Evolutionary conservation across 2,329 filamentous ascomycete genomes (phyloP), one percentile per base, ranked within the genome.

Genomic region (Fusarium sp.): DNA sequence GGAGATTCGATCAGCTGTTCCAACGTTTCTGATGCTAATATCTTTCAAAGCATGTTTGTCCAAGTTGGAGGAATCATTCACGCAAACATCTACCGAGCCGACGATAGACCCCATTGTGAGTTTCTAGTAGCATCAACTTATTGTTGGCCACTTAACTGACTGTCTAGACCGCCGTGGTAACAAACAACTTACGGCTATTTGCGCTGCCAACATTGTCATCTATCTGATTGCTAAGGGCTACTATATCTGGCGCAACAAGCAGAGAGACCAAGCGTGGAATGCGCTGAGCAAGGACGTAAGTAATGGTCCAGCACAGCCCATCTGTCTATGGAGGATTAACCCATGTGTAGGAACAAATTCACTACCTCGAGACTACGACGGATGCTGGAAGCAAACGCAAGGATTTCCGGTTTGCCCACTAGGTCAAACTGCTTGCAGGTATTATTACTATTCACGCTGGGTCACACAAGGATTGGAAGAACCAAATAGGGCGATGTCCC

Each of bases 51-150:
- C 76, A 87, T 87, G 84, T 82, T 81, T 16, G 83, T 86, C 0
- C 85, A 87, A 63, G 80, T 83, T 0, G 80, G 80, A n/a, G 81
- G 77, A 31, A 85, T 86, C 50, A 81, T 85, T 50, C 76, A 80
- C 2, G 81, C 82, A 22, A 85, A 86, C 45, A 79, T 80, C 20
- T 80, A 80, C 50, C 76, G 74, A n/a, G 71, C 67, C 6, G 63
- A 73, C 9, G 66, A 74, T 35, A 60, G 57, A 3, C 69, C 69
- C 8, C 40, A 63, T 7, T 71, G 66, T 71, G 20, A 57, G 66
- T 56, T 25, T 14, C 10, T 8, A 2, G 2, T 22, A 36, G 2
- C 18, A 25, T 22, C 33, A 2, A 4, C 14, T 14, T 20, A 10
- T 13, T 8, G 4, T 27, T n/a, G 2, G 16, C 3, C 4, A 6